Evolutionary conservation across 1,284 basidiomycete species (phyloP).

Genomic region (Microbotryum silenes-acaulis): DNA sequence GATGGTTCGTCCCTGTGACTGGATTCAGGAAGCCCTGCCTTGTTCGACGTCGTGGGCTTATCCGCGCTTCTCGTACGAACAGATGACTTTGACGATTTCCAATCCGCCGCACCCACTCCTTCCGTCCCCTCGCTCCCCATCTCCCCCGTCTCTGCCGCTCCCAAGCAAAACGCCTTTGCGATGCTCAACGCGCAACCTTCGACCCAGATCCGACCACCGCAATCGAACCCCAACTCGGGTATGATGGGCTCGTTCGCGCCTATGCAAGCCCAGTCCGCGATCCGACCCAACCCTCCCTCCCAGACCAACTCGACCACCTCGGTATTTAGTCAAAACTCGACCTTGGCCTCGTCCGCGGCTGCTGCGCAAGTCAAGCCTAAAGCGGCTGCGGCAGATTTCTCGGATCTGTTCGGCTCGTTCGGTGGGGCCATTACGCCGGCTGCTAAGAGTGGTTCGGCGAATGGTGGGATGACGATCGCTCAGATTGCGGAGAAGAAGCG

Average conservation of each 20-base stretch:
- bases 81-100: slow-evolving; percentile 89
- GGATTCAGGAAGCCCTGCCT: no score
- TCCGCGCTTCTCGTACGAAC: not conserved
- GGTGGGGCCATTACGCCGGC: not conserved
- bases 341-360: not conserved
- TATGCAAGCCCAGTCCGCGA: slow-evolving; percentile 2
- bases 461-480: slow-evolving; percentile 37
- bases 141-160: slow-evolving; percentile 11
- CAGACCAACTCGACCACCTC: not conserved
- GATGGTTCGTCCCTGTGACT: slow-evolving; percentile 13
- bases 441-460: slow-evolving; percentile 12
- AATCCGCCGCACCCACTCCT: slow-evolving; percentile 57
- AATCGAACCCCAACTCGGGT: slow-evolving; percentile 28
- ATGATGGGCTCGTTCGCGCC: slow-evolving; percentile 12
- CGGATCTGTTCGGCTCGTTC: slow-evolving; percentile 21
- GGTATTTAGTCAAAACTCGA: not conserved
- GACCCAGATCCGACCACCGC: slow-evolving; percentile 20
- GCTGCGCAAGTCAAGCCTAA: not conserved
- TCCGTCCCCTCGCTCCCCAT: slow-evolving; percentile 31
- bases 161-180: slow-evolving; percentile 45
- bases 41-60: no score
- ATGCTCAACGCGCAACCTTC: slow-evolving; percentile 43
- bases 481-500: slow-evolving; percentile 40
- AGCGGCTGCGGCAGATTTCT: slow-evolving; percentile 19
- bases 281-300: not conserved